Conservation (phyloP, 371 early-diverging fungal genomes). For the Actinomucor elegans region DNA sequence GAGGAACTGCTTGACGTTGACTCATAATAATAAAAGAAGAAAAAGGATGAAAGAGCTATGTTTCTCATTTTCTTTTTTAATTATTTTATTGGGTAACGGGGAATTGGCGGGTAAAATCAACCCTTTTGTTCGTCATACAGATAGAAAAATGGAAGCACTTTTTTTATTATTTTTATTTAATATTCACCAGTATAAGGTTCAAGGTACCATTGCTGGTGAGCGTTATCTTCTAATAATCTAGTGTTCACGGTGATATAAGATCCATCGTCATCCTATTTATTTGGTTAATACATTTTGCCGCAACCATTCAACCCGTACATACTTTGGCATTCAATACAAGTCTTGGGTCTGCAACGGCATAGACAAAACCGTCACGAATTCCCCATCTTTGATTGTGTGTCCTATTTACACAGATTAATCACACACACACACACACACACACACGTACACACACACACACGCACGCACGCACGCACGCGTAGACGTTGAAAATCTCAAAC, state of each 20-base stretch:
- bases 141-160: too few species aligned
- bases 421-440: background rate
- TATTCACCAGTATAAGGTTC: constrained; percentile 22
- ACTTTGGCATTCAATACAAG: constrained; percentile 42
- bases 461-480: too few species aligned
- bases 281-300: too few species aligned
- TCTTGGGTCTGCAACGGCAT: constrained; percentile 41
- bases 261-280: constrained; percentile 16
- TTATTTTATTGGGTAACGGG: constrained; percentile 16
- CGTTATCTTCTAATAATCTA: constrained; percentile 31
- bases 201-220: constrained; percentile 39
- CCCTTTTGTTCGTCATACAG: too few species aligned
- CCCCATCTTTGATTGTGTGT: constrained; percentile 50
- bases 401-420: constrained; percentile 12
- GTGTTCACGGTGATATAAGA: constrained; percentile 20
- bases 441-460: background rate
- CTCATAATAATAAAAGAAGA: constrained; percentile 9
- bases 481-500: constrained; percentile 1
- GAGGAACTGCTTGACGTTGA: constrained; percentile 23
- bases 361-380: constrained; percentile 41
- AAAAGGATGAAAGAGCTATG: constrained; percentile 2
- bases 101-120: constrained; percentile 14
- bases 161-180: too few species aligned
- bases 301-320: too few species aligned
- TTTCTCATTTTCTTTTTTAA: background rate